Evolutionary conservation across 164 flowering plant genomes (phyloP).

Genomic region (Annona cherimola): DNA sequence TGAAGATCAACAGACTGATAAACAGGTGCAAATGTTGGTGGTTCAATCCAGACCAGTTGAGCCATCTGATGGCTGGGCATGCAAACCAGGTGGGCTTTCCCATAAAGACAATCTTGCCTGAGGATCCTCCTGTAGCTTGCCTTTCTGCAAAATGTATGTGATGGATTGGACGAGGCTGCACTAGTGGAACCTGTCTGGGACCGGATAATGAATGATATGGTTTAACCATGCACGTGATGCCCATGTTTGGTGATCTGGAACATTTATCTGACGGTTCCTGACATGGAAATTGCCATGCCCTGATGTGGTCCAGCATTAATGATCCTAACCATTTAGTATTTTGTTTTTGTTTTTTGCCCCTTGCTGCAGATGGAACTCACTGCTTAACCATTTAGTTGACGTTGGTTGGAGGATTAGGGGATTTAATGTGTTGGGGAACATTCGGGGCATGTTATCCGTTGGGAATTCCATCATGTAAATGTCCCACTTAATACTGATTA

Average conservation of each 20-base stretch:
- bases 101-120: not conserved
- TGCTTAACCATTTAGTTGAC: not conserved
- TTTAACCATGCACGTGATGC: not conserved
- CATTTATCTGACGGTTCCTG: not conserved
- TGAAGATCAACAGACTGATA: not conserved
- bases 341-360: not conserved
- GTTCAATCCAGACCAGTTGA: not conserved
- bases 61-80: not conserved
- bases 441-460: not conserved
- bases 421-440: not conserved
- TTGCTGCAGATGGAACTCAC: not conserved
- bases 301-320: not conserved
- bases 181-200: not conserved
- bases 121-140: not conserved
- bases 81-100: not conserved
- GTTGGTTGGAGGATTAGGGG: not conserved
- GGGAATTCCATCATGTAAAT: not conserved
- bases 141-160: not conserved
- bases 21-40: not conserved
- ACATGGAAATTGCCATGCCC: not conserved
- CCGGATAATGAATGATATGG: not conserved
- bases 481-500: not conserved
- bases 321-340: not conserved
- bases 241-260: not conserved
- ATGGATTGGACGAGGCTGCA: not conserved